phyloP scores from a whole-genome alignment of 2,329 filamentous ascomycete species.

The Verticillium zaregamsianum region DNA sequence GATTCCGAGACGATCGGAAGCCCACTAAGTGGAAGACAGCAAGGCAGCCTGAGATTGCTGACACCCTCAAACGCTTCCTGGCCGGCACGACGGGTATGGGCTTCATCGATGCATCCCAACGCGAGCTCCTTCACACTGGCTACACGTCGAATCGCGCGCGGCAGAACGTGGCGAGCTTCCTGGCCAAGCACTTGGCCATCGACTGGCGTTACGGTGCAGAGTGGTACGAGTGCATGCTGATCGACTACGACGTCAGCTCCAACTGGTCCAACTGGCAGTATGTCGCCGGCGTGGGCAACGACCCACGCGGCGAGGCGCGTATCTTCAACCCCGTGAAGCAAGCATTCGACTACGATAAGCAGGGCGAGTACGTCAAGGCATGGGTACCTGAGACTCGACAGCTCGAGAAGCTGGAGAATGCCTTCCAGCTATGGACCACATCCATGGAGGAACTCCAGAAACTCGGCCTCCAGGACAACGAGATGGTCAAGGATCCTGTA shows the following conservation, averaged over 20 bases:
- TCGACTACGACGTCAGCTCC: conserved; percentile 71
- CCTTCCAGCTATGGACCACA: conserved; percentile 70
- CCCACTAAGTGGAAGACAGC: conserved; percentile 45
- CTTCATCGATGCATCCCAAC: conserved; percentile 72
- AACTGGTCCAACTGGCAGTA: conserved; percentile 89
- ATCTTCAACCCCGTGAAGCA: conserved; percentile 83
- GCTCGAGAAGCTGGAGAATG: conserved; percentile 48
- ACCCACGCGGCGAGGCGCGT: conserved; percentile 66
- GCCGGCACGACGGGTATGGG: conserved; percentile 70
- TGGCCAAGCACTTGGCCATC: conserved; percentile 67
- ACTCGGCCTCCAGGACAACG: conserved; percentile 50
- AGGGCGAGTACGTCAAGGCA: conserved; percentile 64
- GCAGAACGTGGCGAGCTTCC: conserved; percentile 72
- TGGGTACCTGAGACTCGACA: conserved; percentile 67
- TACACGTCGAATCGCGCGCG: conserved; percentile 74
- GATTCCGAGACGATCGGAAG: conserved; percentile 50
- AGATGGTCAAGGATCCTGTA: conserved; percentile 65
- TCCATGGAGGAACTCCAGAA: conserved; percentile 51
- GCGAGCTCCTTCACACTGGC: conserved; percentile 70
- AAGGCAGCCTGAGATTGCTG: conserved; percentile 35
- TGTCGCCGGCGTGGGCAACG: conserved; percentile 73
- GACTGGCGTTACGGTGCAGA: conserved; percentile 81
- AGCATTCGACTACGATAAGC: conserved; percentile 69
- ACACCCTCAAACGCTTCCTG: conserved; percentile 54
- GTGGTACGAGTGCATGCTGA: conserved; percentile 73